These are phyloP conservation scores for Venturia asperata DNA, from an alignment of 2,329 filamentous ascomycete species.

Conservation along the genomic window DNA sequence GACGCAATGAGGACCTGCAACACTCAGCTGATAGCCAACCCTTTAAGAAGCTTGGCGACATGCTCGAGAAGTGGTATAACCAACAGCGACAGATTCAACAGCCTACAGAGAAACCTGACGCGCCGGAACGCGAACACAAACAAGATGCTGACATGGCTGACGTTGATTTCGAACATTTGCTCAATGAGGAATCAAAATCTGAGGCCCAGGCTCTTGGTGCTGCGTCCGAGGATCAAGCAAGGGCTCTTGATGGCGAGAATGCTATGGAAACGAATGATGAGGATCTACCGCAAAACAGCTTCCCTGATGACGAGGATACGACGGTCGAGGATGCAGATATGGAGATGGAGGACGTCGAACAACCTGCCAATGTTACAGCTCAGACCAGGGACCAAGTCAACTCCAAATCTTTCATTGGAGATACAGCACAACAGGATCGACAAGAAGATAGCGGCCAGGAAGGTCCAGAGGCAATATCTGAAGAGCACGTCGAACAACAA, in stretches of 20 bases:
- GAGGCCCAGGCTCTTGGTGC: conserved; percentile 89
- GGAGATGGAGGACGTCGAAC: conserved; percentile 22
- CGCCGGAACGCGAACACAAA: conserved; percentile 42
- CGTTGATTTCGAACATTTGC: conserved; percentile 88
- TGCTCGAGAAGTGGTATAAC: conserved; percentile 85
- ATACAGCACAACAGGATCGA: conserved; percentile 28
- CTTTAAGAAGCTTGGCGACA: conserved; percentile 91
- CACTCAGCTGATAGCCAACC: conserved; percentile 33
- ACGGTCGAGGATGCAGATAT: conserved; percentile 8
- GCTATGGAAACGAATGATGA: conserved; percentile 26
- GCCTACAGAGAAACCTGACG: conserved; percentile 37
- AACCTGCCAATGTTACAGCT: conserved; percentile 27
- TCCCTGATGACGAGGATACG: conserved; percentile 11
- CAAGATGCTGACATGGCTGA: conserved; percentile 64
- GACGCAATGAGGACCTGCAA: conserved; percentile 30
- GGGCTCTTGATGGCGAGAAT: conserved; percentile 68
- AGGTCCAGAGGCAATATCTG: background rate
- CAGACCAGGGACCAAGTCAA: conserved; percentile 44
- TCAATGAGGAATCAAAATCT: conserved; percentile 71
- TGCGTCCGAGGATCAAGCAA: conserved; percentile 78
- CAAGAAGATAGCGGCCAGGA: conserved; percentile 26
- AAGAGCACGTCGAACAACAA: conserved; percentile 24
- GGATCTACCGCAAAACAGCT: conserved; percentile 41
- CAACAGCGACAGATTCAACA: conserved; percentile 71
- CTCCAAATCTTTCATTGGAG: conserved; percentile 33